Conservation (phyloP, 106 monocot genomes). For the Phalaenopsis aphrodite region DNA sequence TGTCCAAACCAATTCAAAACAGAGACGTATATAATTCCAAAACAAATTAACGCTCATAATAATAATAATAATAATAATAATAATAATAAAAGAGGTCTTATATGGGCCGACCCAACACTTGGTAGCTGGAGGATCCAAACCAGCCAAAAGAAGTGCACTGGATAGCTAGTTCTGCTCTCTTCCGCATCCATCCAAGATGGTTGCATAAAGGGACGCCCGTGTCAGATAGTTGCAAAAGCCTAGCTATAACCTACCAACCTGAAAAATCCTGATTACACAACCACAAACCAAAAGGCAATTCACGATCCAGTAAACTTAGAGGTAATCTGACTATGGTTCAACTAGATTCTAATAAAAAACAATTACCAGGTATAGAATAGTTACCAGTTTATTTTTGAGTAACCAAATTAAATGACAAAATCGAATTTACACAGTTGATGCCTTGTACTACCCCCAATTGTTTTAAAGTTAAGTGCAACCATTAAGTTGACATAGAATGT, state of each 20-base stretch:
- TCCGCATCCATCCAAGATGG: no score
- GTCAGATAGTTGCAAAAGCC: not conserved
- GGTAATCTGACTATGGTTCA: not conserved
- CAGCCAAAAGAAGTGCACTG: no score
- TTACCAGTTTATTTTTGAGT: not conserved
- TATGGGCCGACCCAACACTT: no score
- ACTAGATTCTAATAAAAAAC: not conserved
- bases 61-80: no score
- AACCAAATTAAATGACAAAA: not conserved
- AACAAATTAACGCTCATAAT: no score
- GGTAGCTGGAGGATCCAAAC: no score
- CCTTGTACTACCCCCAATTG: not conserved
- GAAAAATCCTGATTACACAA: not conserved
- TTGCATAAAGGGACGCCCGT: no score
- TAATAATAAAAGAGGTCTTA: no score
- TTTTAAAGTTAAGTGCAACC: not conserved
- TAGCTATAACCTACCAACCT: not conserved
- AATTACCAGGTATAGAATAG: not conserved
- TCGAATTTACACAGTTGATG: not conserved
- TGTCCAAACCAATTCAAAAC: no score
- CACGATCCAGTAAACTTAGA: not conserved
- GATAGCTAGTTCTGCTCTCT: no score
- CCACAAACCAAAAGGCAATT: not conserved
- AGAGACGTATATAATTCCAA: no score
- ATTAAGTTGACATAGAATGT: not conserved